Evolutionary conservation across 306 rosid species (phyloP), one percentile per base, ranked within the genome.

Genomic region (Benincasa hispida): DNA sequence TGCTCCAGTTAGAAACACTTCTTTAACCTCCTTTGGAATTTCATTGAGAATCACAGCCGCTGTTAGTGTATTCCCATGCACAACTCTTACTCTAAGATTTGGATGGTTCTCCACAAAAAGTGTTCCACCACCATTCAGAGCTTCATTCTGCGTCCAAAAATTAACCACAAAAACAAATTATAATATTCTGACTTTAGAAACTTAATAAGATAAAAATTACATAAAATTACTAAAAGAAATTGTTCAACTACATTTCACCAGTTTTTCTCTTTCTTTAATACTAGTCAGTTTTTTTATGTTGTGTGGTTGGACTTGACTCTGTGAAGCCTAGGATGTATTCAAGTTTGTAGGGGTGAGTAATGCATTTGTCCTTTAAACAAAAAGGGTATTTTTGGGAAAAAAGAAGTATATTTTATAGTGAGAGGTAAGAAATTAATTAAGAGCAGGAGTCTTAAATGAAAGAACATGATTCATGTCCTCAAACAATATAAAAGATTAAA

Each of bases 11-110:
- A 95, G 82, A 85, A 92, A 95, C 51, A 95, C 99, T 69, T 95
- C 98, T 72, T 83, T 60, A n/a, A 88, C 93, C 79, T 89, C 84
- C 70, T 81, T 58, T 10, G 93, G 96, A 42, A 95, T 82, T 69
- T 95, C 97, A 72, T 92, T 86, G 32, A 95, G 89, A 79, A 92
- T 95, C 5, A 95, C 98, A 5, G 99, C 99, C 37, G 99, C 96
- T 21, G 99, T 95, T 83, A 95, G 81, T 24, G 99, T 95, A 83
- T 92, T 95, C 11, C 99, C 99, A 84, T 95, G 99, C 76, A 95
- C 98, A 78, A 95, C 98, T 84, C 99, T 78, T 60, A 92, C 99
- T 82, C 82, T 85, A 4, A 92, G 97, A 72, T 95, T 81, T 24
- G 97, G 97, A 55, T 87, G 99, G 86, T 95, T 95, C 84, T 88